These are phyloP conservation scores for Dendrobium officinale DNA, from an alignment of 106 monocot species.

Conservation along the genomic window DNA sequence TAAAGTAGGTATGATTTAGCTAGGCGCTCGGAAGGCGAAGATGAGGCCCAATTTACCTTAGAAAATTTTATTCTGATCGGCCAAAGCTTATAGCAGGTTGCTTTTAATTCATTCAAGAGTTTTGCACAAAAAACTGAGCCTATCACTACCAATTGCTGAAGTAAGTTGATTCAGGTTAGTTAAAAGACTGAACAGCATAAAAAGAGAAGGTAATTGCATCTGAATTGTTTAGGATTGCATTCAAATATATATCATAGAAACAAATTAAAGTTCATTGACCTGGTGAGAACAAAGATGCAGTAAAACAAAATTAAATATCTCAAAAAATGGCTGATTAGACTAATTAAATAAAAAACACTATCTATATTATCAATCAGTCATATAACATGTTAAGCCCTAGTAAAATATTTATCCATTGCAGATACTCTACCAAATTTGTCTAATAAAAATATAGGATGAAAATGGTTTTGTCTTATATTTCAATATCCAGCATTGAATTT, in stretches of 20 bases:
- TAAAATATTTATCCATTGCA: not conserved
- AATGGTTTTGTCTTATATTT: too few relatives aligned
- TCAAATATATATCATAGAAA: not conserved
- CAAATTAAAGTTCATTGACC: not conserved
- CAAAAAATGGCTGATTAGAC: not conserved
- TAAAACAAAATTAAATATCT: too few relatives aligned
- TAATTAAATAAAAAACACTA: not conserved
- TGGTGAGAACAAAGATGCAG: too few relatives aligned
- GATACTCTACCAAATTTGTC: not conserved
- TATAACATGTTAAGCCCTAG: not conserved
- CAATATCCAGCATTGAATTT: too few relatives aligned
- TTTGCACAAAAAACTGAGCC: not conserved
- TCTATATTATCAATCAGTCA: not conserved
- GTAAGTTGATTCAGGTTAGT: not conserved
- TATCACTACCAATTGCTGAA: not conserved
- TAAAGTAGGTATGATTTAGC: not conserved
- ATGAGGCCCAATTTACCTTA: too few relatives aligned
- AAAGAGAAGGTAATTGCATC: not conserved
- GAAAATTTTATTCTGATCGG: not conserved
- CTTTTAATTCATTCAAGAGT: not conserved
- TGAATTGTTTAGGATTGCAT: not conserved
- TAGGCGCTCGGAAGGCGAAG: too few relatives aligned
- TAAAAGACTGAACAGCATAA: not conserved
- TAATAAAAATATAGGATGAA: too few relatives aligned
- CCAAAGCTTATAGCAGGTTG: not conserved